Evolutionary conservation across 2,329 filamentous ascomycete species (phyloP).

Genomic region (Neofusicoccum kwambonambiense): DNA sequence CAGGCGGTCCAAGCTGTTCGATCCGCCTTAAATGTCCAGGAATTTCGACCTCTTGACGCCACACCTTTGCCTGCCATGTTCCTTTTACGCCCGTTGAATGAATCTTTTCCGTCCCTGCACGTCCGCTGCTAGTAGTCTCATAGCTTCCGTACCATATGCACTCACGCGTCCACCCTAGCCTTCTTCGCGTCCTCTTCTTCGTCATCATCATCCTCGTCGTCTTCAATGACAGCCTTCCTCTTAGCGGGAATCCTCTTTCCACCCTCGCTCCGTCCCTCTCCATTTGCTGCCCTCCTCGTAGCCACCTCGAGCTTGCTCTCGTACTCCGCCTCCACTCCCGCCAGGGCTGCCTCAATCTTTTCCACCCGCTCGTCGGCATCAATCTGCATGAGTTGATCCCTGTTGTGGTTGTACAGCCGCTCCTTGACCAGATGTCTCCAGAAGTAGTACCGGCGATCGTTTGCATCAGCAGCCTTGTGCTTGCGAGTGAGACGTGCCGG

Average conservation of each 20-base stretch:
- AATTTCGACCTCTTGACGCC: neutral
- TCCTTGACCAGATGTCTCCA: conserved; percentile 78
- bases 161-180: neutral
- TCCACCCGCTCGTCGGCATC: conserved; percentile 67
- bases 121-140: no score
- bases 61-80: neutral
- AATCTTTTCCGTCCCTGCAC: neutral
- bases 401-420: conserved; percentile 72
- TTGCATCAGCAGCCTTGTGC: conserved; percentile 51
- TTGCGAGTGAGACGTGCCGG: conserved; percentile 46
- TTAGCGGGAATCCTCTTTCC: conserved; percentile 29
- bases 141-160: neutral
- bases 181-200: conserved; percentile 29
- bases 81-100: neutral
- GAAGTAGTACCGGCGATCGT: conserved; percentile 64
- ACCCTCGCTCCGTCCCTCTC: conserved; percentile 22
- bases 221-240: conserved; percentile 35
- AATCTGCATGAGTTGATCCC: conserved; percentile 67
- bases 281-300: conserved; percentile 32
- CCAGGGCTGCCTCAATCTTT: conserved; percentile 68
- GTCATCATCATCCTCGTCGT: conserved; percentile 39
- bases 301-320: conserved; percentile 60
- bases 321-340: conserved; percentile 70
- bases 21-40: neutral
- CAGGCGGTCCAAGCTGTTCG: neutral